phyloP scores from a whole-genome alignment of 78 protist species.

The Pigoraptor vietnamica region DNA sequence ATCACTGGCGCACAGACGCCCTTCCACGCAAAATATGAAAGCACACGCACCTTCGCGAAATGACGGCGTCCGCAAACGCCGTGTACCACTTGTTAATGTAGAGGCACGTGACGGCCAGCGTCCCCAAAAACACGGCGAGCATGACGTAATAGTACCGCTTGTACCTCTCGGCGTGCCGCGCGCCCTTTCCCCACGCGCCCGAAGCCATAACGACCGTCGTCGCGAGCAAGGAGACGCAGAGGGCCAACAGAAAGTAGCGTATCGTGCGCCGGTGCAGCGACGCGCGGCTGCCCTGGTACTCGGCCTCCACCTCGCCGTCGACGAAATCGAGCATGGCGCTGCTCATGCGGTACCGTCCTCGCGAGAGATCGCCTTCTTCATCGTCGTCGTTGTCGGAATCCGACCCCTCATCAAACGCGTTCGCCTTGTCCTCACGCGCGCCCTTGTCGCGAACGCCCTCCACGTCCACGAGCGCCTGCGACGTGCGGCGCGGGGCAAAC shows the following conservation, averaged over 20 bases:
- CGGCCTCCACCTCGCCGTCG: neutral
- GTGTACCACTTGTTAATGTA: neutral
- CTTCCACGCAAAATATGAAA: too few species aligned
- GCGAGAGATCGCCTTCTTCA: too few species aligned
- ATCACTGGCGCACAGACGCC: too few species aligned
- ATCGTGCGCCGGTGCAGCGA: neutral
- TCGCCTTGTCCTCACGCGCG: neutral
- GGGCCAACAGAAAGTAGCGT: neutral
- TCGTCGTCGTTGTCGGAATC: neutral
- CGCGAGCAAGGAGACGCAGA: neutral
- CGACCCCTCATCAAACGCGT: neutral
- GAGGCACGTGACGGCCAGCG: neutral
- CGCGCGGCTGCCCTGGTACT: neutral
- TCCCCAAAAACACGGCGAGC: neutral
- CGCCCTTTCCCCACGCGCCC: neutral
- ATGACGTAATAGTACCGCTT: neutral
- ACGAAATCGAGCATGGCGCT: neutral
- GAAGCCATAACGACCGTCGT: neutral
- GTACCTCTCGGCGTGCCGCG: neutral
- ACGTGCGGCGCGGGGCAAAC: neutral
- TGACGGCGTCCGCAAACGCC: neutral
- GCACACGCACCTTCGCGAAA: too few species aligned
- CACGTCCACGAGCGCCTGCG: neutral
- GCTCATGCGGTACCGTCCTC: neutral
- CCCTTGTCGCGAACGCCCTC: too few species aligned